Evolutionary conservation across 805 yeast species (phyloP).

Genomic region (Ogataea paradorogensis): DNA sequence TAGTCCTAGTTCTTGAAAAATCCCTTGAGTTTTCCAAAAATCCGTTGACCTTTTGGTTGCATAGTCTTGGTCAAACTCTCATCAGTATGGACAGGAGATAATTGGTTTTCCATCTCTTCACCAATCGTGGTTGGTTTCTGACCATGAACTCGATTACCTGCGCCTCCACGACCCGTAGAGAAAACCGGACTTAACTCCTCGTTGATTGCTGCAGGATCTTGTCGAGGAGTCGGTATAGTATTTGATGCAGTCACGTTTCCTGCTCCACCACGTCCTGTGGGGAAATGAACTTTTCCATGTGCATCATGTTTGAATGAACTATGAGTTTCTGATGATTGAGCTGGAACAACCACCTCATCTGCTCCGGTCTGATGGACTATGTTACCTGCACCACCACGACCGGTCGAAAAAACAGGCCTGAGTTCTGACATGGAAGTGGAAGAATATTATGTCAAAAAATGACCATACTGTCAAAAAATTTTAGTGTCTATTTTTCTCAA

Average conservation of each 20-base stretch:
- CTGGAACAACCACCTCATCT: conserved; percentile 24
- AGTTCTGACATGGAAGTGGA: conserved; percentile 15
- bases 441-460: conserved; percentile 8
- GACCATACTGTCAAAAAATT: conserved; percentile 2
- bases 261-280: conserved; percentile 60
- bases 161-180: conserved; percentile 58
- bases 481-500: too few species aligned
- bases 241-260: conserved; percentile 45
- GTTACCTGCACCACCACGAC: conserved; percentile 38
- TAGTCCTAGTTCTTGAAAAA: conserved; percentile 12
- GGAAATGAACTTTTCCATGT: conserved; percentile 37
- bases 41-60: conserved; percentile 1
- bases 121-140: conserved; percentile 36
- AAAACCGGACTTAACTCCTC: conserved; percentile 39
- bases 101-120: conserved; percentile 45
- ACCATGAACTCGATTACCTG: conserved; percentile 48
- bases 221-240: conserved; percentile 42
- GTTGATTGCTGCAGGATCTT: conserved; percentile 38
- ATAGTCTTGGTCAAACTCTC: conserved; percentile 4
- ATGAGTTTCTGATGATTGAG: conserved; percentile 8
- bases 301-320: conserved; percentile 28
- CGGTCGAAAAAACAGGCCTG: conserved; percentile 30
- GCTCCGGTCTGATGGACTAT: conserved; percentile 24
- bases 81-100: conserved; percentile 29
- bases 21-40: conserved; percentile 21